These are phyloP conservation scores for Vigna radiata DNA, from an alignment of 306 rosid genomes.

Conservation along the genomic window DNA sequence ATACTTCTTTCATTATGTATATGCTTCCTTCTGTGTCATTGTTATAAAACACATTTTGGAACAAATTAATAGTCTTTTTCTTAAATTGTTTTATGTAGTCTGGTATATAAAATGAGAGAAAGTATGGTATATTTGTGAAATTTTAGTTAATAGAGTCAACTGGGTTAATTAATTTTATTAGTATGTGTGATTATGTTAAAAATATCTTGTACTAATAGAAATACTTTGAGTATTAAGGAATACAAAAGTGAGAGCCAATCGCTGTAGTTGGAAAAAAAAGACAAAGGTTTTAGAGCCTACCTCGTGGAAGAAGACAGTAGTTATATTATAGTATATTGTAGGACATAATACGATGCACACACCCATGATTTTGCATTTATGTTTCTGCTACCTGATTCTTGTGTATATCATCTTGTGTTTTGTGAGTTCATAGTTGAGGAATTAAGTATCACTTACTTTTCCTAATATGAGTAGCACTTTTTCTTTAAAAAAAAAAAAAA, in stretches of 20 bases:
- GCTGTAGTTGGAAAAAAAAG: neutral
- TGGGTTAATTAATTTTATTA: too few relatives aligned
- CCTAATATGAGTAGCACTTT: neutral
- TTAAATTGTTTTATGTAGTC: too few relatives aligned
- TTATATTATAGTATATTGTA: neutral
- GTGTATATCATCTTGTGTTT: neutral
- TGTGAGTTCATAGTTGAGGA: neutral
- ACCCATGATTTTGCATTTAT: neutral
- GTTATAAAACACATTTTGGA: too few relatives aligned
- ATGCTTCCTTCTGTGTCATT: too few relatives aligned
- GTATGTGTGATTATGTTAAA: too few relatives aligned
- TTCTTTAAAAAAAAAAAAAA: neutral
- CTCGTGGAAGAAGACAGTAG: neutral
- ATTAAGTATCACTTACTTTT: neutral
- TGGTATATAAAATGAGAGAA: too few relatives aligned
- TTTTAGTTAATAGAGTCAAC: too few relatives aligned
- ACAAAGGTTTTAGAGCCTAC: neutral
- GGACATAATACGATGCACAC: neutral
- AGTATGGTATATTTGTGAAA: too few relatives aligned
- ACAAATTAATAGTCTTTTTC: too few relatives aligned
- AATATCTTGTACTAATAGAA: neutral
- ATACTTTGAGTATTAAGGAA: neutral
- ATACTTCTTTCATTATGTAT: conserved; percentile 24
- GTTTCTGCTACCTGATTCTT: neutral
- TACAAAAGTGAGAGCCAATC: conserved; percentile 3